Evolutionary conservation across 768 basidiomycete genomes (phyloP).

Genomic region (Suillus subaureus): DNA sequence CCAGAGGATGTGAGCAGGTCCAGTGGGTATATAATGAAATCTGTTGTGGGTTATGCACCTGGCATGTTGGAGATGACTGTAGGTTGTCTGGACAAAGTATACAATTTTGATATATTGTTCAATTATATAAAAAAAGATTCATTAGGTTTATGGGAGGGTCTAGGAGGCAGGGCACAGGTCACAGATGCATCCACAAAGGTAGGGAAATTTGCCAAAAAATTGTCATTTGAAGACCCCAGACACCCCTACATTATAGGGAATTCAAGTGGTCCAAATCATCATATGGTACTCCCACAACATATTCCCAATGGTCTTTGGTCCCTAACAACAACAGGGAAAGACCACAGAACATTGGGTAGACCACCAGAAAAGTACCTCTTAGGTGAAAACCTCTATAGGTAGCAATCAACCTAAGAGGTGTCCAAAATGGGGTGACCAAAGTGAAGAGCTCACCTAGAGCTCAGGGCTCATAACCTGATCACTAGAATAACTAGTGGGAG

Average conservation of each 20-base stretch:
- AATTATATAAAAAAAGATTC: too few relatives aligned
- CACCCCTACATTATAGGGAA: not conserved
- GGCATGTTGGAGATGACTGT: not conserved
- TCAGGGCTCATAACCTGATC: too few relatives aligned
- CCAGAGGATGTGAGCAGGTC: not conserved
- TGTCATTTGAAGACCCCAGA: not conserved
- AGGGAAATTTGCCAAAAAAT: not conserved
- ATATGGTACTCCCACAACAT: not conserved
- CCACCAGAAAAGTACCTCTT: not conserved
- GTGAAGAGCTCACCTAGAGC: too few relatives aligned
- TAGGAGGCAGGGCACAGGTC: not conserved
- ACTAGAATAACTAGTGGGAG: too few relatives aligned
- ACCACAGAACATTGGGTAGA: not conserved
- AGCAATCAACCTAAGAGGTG: not conserved
- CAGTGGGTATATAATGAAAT: not conserved
- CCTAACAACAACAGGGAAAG: not conserved
- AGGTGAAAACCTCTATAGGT: constrained; percentile 3
- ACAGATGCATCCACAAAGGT: not conserved
- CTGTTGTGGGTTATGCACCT: not conserved
- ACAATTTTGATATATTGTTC: too few relatives aligned
- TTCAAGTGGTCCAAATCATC: not conserved
- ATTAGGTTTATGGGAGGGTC: too few relatives aligned
- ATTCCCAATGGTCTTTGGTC: not conserved
- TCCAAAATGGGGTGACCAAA: constrained; percentile 1
- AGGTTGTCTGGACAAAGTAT: not conserved